phyloP scores from a whole-genome alignment of 2,329 filamentous ascomycete genomes.

The Blumeria hordei region DNA sequence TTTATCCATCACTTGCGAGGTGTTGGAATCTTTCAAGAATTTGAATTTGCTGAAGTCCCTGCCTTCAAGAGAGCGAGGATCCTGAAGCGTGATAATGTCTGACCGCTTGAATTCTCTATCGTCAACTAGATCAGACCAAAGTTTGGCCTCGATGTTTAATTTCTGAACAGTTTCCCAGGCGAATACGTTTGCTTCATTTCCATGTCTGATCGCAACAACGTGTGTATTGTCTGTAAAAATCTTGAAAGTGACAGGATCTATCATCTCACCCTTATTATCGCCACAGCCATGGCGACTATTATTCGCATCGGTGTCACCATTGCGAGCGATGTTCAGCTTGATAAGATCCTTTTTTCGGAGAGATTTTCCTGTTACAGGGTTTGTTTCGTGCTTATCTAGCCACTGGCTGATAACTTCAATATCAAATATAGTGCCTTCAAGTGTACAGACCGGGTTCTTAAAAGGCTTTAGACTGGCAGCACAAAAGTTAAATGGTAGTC shows the following conservation, averaged over 20 bases:
- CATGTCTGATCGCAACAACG: slow-evolving; percentile 63
- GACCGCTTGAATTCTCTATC: slow-evolving; percentile 69
- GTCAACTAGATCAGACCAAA: slow-evolving; percentile 77
- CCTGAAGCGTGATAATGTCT: slow-evolving; percentile 89
- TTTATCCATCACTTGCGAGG: slow-evolving; percentile 43
- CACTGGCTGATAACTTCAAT: slow-evolving; percentile 82
- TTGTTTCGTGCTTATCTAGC: slow-evolving; percentile 83
- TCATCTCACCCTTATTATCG: slow-evolving; percentile 49
- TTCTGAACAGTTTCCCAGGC: slow-evolving; percentile 86
- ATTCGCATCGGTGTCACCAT: slow-evolving; percentile 40
- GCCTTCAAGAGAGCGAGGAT: slow-evolving; percentile 70
- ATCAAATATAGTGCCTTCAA: slow-evolving; percentile 75
- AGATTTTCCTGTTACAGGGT: slow-evolving; percentile 63
- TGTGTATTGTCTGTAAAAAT: slow-evolving; percentile 96
- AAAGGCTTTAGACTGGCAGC: slow-evolving; percentile 89
- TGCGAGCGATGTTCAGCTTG: slow-evolving; percentile 76
- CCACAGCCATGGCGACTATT: slow-evolving; percentile 20
- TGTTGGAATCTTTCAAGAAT: slow-evolving; percentile 61
- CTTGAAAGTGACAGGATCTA: slow-evolving; percentile 94
- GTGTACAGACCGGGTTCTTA: slow-evolving; percentile 77
- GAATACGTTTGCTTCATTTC: slow-evolving; percentile 80
- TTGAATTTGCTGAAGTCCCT: slow-evolving; percentile 75
- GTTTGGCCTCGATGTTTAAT: slow-evolving; percentile 89
- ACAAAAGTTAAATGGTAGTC: slow-evolving; percentile 94
- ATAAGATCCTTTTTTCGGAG: slow-evolving; percentile 66